These are phyloP conservation scores for Fulvia fulva DNA, from an alignment of 2,329 filamentous ascomycete genomes.

Conservation along the genomic window DNA sequence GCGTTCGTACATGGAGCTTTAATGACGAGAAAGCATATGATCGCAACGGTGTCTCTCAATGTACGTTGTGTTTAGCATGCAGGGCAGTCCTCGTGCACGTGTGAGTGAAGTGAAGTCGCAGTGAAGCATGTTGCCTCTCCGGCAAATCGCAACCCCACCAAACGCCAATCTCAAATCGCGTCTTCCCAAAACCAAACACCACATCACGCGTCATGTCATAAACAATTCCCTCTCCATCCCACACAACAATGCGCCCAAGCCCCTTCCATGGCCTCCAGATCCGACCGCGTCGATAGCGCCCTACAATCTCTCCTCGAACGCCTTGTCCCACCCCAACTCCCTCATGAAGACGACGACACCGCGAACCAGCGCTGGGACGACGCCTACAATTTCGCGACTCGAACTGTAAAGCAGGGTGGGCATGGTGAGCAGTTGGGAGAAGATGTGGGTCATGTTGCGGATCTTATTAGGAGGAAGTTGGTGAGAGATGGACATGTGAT, in stretches of 20 bases:
- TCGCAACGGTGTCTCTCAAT: too few species aligned
- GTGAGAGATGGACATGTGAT: slow-evolving; percentile 64
- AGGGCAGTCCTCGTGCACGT: background rate
- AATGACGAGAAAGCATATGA: background rate
- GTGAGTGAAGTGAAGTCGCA: background rate
- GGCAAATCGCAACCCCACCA: background rate
- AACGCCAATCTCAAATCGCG: background rate
- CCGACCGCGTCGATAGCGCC: slow-evolving; percentile 69
- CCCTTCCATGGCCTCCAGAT: slow-evolving; percentile 8
- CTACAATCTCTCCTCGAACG: slow-evolving; percentile 74
- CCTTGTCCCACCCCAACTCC: slow-evolving; percentile 60
- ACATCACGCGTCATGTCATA: background rate
- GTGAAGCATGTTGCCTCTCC: too few species aligned
- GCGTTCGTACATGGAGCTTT: background rate
- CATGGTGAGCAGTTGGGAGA: slow-evolving; percentile 52
- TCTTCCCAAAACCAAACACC: background rate
- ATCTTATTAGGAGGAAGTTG: slow-evolving; percentile 85
- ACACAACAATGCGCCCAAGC: slow-evolving; percentile 1
- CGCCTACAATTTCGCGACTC: slow-evolving; percentile 50
- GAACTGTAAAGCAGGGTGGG: slow-evolving; percentile 41
- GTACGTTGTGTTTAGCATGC: too few species aligned
- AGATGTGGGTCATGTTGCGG: slow-evolving; percentile 86
- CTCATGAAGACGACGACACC: slow-evolving; percentile 62
- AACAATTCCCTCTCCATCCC: background rate
- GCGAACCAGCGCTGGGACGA: slow-evolving; percentile 67